These are phyloP conservation scores for Porphyra umbilicalis DNA, from an alignment of 31 red algal species.

Conservation along the genomic window DNA sequence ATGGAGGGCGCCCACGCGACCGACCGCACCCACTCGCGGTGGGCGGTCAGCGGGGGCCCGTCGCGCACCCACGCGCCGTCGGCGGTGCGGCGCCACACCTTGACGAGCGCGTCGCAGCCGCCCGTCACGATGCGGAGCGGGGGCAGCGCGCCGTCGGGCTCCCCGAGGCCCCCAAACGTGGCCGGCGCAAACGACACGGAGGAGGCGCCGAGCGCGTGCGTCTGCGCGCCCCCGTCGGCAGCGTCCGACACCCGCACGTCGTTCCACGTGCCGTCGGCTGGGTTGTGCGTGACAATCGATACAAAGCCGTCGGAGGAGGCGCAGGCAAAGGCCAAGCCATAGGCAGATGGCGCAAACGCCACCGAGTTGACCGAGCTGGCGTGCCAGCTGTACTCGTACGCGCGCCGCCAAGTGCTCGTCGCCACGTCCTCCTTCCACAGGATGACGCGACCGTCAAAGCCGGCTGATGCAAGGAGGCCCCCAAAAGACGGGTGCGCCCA, in stretches of 20 bases:
- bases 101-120: slow-evolving; percentile 83
- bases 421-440: slow-evolving; percentile 75
- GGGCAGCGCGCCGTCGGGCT: slow-evolving; percentile 55
- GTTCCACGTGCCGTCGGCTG: slow-evolving; percentile 74
- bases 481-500: slow-evolving; percentile 89
- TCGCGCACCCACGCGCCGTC: slow-evolving; percentile 50
- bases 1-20: slow-evolving; percentile 89
- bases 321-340: slow-evolving; percentile 81
- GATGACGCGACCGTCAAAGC: slow-evolving; percentile 79
- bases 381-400: slow-evolving; percentile 77
- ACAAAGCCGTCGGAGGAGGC: slow-evolving; percentile 90
- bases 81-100: slow-evolving; percentile 59
- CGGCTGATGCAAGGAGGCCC: slow-evolving; percentile 69
- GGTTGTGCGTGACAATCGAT: slow-evolving; percentile 62
- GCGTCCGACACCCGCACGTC: slow-evolving; percentile 63
- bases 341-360: slow-evolving; percentile 78
- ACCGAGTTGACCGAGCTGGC: slow-evolving; percentile 77
- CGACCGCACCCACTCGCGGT: slow-evolving; percentile 85
- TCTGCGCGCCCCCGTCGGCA: slow-evolving; percentile 48
- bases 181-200: slow-evolving; percentile 91
- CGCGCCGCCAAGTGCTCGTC: slow-evolving; percentile 39
- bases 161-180: slow-evolving; percentile 45
- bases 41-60: slow-evolving; percentile 45
- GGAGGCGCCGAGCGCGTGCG: slow-evolving; percentile 79
- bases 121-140: slow-evolving; percentile 74